A percentile compares a stretch with the other conserved stretches of the same genome.
Conservation (phyloP, 257 asterid species). For the Solanum chiquidenum region DNA sequence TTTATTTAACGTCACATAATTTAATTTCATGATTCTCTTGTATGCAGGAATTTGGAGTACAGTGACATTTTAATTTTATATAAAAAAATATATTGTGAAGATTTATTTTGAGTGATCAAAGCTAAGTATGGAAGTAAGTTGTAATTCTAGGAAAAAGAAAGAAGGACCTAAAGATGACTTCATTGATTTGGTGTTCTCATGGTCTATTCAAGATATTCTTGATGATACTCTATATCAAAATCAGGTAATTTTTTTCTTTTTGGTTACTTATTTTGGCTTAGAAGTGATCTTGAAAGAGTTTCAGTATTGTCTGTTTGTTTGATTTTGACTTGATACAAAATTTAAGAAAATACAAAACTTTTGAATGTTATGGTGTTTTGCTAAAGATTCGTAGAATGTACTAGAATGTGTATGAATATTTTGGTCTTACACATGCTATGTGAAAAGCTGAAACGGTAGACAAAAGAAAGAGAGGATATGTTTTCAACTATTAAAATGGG, state of each 20-base stretch:
- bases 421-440: background rate
- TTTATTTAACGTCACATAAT: background rate
- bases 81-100: background rate
- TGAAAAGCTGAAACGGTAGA: background rate
- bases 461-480: background rate
- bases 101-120: background rate
- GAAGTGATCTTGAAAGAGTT: background rate
- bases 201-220: conserved; percentile 30
- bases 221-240: conserved; percentile 21
- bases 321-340: background rate
- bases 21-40: background rate
- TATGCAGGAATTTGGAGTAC: background rate
- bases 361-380: background rate
- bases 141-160: background rate
- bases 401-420: no score
- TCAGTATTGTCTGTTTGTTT: accelerated
- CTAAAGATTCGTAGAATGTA: background rate
- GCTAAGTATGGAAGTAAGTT: background rate
- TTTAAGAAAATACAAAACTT: no score
- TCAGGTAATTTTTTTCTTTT: conserved; percentile 15
- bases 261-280: background rate
- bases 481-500: no score
- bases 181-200: conserved; percentile 25
- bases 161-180: conserved; percentile 1
- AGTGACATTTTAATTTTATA: background rate